Percentiles rank a stretch among this genome's conserved stretches.
These are phyloP conservation scores for Fennellomyces sp. DNA, from an alignment of 371 early-diverging fungal species.

Conservation along the genomic window DNA sequence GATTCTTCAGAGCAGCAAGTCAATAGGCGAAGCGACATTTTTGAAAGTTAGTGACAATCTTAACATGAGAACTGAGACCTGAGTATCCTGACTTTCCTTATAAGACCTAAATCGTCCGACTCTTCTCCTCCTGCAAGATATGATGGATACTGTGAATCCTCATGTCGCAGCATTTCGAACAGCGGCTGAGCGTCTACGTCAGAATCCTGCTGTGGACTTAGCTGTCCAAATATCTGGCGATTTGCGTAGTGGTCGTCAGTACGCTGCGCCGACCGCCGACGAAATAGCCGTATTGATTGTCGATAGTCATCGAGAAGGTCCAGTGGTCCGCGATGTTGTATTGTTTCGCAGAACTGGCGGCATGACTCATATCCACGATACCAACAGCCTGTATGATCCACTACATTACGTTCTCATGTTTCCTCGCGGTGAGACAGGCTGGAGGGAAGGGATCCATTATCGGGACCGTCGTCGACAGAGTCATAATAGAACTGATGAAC, in stretches of 20 bases:
- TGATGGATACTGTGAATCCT: not conserved
- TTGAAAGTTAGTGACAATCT: not conserved
- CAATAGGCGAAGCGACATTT: not conserved
- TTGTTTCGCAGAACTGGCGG: not conserved
- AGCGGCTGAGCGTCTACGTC: not conserved
- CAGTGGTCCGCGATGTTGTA: not conserved
- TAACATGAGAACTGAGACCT: not conserved
- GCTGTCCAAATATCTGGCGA: not conserved
- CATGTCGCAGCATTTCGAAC: not conserved
- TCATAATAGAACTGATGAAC: not conserved
- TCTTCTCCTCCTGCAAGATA: not conserved
- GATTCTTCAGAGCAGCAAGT: not conserved
- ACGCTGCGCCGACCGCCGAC: not conserved
- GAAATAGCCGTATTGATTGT: conserved; percentile 9
- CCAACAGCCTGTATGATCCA: conserved; percentile 4
- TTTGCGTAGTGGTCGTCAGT: not conserved
- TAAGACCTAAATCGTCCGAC: not conserved
- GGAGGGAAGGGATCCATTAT: not conserved
- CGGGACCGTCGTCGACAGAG: not conserved
- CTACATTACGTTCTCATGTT: conserved; percentile 7
- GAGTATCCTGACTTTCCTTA: not conserved
- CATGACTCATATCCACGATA: not conserved
- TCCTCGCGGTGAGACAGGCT: conserved; percentile 6
- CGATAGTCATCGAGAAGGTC: not conserved
- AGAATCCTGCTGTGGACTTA: not conserved